Conservation (phyloP, 805 yeast species). For the Sungouiella thailandica region DNA sequence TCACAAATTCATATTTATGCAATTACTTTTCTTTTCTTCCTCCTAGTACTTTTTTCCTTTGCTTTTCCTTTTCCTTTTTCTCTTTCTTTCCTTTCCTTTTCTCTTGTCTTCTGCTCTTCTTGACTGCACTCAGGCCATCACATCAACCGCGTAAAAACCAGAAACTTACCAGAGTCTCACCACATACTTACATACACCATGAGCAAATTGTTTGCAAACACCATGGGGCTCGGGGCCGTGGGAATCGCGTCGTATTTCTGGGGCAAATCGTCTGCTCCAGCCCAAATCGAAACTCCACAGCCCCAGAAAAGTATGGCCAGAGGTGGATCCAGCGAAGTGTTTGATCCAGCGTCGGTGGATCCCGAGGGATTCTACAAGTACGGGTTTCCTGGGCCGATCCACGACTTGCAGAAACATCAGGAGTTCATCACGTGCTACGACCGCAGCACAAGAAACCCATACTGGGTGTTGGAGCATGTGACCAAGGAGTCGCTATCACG, state of each 20-base stretch:
- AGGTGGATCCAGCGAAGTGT: conserved; percentile 8
- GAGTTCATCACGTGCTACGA: conserved; percentile 87
- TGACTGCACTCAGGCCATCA: too few relatives aligned
- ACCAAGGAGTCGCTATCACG: conserved; percentile 63
- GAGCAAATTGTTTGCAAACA: conserved; percentile 25
- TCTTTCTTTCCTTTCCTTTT: too few relatives aligned
- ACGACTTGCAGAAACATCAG: conserved; percentile 66
- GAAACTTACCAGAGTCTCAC: too few relatives aligned
- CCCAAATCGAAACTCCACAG: conserved; percentile 2
- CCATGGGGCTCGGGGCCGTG: conserved; percentile 33
- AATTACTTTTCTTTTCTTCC: too few relatives aligned
- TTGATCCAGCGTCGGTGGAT: conserved; percentile 40
- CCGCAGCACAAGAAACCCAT: conserved; percentile 79
- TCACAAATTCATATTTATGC: too few relatives aligned
- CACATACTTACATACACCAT: too few relatives aligned
- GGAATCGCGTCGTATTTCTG: conserved; percentile 39
- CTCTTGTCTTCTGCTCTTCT: too few relatives aligned
- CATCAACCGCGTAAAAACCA: too few relatives aligned
- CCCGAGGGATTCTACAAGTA: conserved; percentile 84
- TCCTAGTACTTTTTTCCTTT: too few relatives aligned
- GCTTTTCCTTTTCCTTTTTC: too few relatives aligned
- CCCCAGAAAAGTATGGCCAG: conserved; percentile 4
- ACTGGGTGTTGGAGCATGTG: conserved; percentile 86
- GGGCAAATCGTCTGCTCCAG: conserved; percentile 26
- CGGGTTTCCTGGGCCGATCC: conserved; percentile 94